Conservation (phyloP, 208 protist genomes). For the Borovskyia barvae region DNA sequence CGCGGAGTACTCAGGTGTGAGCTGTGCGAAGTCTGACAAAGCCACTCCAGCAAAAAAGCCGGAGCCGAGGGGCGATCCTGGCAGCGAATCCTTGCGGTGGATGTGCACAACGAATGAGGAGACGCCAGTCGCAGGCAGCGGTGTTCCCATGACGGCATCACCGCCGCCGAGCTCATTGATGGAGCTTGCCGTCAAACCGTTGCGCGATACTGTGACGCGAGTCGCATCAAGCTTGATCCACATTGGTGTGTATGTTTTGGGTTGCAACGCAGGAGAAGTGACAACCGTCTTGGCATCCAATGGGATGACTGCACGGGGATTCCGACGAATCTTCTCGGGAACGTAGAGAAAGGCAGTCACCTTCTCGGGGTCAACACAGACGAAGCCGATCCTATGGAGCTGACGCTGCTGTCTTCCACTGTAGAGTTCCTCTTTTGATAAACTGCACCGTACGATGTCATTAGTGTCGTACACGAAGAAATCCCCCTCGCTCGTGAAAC, state of each 20-base stretch:
- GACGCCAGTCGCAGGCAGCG: conserved; percentile 55
- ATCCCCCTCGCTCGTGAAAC: conserved; percentile 74
- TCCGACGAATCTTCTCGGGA: conserved; percentile 30
- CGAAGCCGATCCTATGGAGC: conserved; percentile 44
- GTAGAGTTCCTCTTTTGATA: conserved; percentile 48
- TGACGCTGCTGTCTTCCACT: conserved; percentile 11
- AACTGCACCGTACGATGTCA: conserved; percentile 69
- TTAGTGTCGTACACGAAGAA: conserved; percentile 81
- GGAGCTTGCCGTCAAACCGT: conserved; percentile 62
- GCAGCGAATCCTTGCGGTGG: conserved; percentile 49
- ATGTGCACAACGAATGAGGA: conserved; percentile 79
- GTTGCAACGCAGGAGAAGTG: background rate
- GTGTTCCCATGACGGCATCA: conserved; percentile 71
- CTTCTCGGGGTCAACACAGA: conserved; percentile 49
- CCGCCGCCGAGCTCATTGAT: conserved; percentile 53
- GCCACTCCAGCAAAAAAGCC: conserved; percentile 89
- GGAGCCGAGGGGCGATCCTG: conserved; percentile 67
- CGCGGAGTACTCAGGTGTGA: conserved; percentile 51
- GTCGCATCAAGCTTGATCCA: conserved; percentile 59
- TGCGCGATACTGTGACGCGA: conserved; percentile 55
- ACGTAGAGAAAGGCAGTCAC: conserved; percentile 47
- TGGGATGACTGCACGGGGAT: conserved; percentile 15
- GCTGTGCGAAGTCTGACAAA: conserved; percentile 43
- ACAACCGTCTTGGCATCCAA: conserved; percentile 13
- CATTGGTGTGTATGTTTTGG: conserved; percentile 46